Conservation (phyloP, 345 rosid species). For the Syzygium jambos region DNA sequence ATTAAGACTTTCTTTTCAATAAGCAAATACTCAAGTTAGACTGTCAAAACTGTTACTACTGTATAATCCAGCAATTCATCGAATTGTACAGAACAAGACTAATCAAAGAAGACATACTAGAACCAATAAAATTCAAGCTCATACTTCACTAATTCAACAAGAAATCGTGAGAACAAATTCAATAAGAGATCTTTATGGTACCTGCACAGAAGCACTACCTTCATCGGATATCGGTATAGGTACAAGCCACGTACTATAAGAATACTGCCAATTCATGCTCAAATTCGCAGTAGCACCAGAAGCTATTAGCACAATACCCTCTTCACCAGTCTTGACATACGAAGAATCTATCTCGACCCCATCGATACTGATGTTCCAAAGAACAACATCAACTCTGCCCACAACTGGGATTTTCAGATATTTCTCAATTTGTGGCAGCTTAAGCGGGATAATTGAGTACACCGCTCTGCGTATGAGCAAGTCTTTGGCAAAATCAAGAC, state of each 20-base stretch:
- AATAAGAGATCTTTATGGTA: conserved; percentile 1
- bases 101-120: not conserved
- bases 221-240: conserved; percentile 45
- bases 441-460: conserved; percentile 54
- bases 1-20: not conserved
- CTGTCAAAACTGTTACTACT: not conserved
- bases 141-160: not conserved
- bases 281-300: conserved; percentile 54
- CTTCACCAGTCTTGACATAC: conserved; percentile 32
- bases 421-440: conserved; percentile 40
- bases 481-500: conserved; percentile 59
- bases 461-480: conserved; percentile 39
- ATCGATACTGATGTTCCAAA: conserved; percentile 39
- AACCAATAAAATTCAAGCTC: not conserved
- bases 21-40: not conserved
- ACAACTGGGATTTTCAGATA: conserved; percentile 45
- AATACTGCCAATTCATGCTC: conserved; percentile 68
- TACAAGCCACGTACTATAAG: conserved; percentile 40
- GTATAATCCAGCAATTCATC: not conserved
- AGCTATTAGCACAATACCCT: conserved; percentile 40
- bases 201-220: conserved; percentile 63
- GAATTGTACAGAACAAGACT: not conserved
- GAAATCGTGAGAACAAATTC: not conserved
- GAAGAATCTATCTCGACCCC: conserved; percentile 36
- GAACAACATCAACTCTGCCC: conserved; percentile 47